Conservation (phyloP, 169 alveolate genomes). For the Plasmodium vinckei region DNA sequence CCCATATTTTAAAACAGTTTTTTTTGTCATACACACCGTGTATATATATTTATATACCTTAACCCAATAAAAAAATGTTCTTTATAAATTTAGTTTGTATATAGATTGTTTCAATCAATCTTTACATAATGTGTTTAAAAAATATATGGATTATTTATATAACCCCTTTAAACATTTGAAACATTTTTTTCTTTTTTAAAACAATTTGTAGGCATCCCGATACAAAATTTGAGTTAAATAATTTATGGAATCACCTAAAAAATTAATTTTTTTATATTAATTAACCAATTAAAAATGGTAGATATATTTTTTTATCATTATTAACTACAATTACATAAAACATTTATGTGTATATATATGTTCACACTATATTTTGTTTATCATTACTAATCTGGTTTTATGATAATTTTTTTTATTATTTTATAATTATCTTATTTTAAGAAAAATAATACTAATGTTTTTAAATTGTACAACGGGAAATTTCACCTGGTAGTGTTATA, state of each 20-base stretch:
- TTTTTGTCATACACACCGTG: not conserved
- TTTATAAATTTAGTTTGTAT: not conserved
- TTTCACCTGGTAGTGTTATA: no score
- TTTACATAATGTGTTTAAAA: not conserved
- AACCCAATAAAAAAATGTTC: not conserved
- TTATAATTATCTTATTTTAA: no score
- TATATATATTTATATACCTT: not conserved
- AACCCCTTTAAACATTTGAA: not conserved
- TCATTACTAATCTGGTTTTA: not conserved
- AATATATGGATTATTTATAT: not conserved
- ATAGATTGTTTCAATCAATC: not conserved
- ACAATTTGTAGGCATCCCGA: constrained; percentile 40
- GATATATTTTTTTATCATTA: not conserved
- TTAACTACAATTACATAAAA: not conserved
- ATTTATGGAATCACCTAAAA: constrained; percentile 28
- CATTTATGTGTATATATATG: not conserved
- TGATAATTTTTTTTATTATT: not conserved
- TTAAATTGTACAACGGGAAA: no score
- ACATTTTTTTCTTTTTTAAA: not conserved
- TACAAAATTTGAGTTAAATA: constrained; percentile 22
- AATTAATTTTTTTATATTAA: constrained; percentile 1
- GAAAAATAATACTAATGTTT: no score
- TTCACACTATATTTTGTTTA: not conserved
- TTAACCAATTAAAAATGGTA: not conserved
- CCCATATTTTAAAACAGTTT: not conserved